Base-by-base conservation (phyloP, 2,329 filamentous ascomycete genomes). In the Verticillium dahliae region DNA sequence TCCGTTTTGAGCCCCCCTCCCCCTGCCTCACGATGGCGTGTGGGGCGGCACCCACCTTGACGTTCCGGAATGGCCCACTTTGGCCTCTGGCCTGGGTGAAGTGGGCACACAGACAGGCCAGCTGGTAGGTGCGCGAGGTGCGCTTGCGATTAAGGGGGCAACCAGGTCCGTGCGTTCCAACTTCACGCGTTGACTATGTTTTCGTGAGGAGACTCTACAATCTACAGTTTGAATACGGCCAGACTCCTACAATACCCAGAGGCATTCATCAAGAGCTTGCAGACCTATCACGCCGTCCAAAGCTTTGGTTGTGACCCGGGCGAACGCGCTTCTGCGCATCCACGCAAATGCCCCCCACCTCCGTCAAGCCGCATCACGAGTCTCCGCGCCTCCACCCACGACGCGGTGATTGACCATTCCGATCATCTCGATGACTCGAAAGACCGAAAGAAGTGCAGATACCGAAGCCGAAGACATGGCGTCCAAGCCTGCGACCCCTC, bases 181-280 rank as follows among this genome's bases (percentile, higher is more conserved):
- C 75, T 73, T 75, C 74, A 76, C 75, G 75, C 75, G 75, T 75
- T 70, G 66, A 69, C 71, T 76, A 72, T 75, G 75, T 76, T 76
- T 74, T 71, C 45, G 45, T 50, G 45, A 50, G 45, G 45, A 50
- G 45, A 22, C 45, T 50, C 45, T 22, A 50, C 68, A 71, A 68
- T 69, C 68, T 69, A 67, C 66, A 65, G 67, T 62, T 63, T 67
- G 70, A 76, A 73, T 68, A 74, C 72, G 74, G 69, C 68, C 68
- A 70, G 69, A 67, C 68, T 68, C 66, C 69, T 70, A 66, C 68
- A 62, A 62, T 22, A 50, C 45, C 45, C 18, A 22, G 22, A 50
- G 18, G n/a, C 45, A 50, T 50, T 50, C 45, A 27, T 50, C 45
- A 18, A 33, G 45, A 58, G 31, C 60, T 60, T 58, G 60, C 55